These are phyloP conservation scores for Penicillium sp. DNA, from an alignment of 2,329 filamentous ascomycete genomes.

Conservation along the genomic window DNA sequence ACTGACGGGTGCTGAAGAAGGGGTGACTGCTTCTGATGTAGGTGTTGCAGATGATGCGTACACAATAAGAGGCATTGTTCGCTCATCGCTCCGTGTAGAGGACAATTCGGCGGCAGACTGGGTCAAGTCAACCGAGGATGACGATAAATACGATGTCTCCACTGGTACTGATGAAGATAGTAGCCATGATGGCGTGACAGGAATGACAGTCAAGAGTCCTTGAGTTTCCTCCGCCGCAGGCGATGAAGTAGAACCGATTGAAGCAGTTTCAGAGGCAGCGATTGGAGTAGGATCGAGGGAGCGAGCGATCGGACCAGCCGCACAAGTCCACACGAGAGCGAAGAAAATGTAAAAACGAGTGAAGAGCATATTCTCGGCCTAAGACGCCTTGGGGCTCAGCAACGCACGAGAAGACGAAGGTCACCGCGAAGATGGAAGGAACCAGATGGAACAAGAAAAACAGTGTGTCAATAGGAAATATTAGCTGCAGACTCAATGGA, in stretches of 20 bases:
- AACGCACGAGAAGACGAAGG: neutral
- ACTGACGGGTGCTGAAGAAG: neutral
- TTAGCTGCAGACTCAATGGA: neutral
- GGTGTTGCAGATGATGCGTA: neutral
- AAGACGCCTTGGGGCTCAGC: neutral
- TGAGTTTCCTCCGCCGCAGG: neutral
- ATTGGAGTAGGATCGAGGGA: neutral
- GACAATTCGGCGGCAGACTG: neutral
- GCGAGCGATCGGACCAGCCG: constrained; percentile 29
- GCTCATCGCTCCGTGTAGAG: neutral
- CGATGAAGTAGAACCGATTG: neutral
- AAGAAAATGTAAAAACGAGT: constrained; percentile 8
- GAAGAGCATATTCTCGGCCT: constrained; percentile 18
- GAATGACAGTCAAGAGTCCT: constrained; percentile 5
- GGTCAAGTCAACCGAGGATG: neutral
- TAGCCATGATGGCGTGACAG: constrained; percentile 7
- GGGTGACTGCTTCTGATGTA: neutral
- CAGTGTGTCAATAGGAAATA: neutral
- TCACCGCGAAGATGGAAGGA: neutral
- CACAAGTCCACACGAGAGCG: constrained; percentile 16
- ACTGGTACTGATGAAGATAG: constrained; percentile 1
- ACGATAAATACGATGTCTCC: neutral
- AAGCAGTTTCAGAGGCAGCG: neutral
- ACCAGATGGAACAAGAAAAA: neutral
- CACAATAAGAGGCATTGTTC: neutral